Percentiles rank a stretch among this genome's conserved stretches.
Evolutionary conservation across 2,329 filamentous ascomycete species (phyloP).

Genomic region (Proliferodiscus dingleyae): DNA sequence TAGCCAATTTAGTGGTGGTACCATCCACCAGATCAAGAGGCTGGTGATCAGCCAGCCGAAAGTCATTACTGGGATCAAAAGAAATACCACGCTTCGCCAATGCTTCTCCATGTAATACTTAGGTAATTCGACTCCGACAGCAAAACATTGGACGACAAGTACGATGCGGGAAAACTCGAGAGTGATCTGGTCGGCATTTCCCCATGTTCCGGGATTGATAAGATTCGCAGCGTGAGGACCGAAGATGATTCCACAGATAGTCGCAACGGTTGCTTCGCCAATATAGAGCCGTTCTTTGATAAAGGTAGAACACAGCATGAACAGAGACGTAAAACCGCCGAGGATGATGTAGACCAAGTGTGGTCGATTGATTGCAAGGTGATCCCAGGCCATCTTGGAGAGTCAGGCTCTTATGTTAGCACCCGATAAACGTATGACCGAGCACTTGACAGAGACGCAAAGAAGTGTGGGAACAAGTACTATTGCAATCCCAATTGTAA

Average conservation of each 20-base stretch:
- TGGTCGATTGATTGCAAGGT: slow-evolving; percentile 82
- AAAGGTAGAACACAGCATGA: slow-evolving; percentile 96
- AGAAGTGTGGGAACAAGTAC: too few relatives aligned
- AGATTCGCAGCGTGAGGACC: slow-evolving; percentile 79
- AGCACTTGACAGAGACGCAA: too few relatives aligned
- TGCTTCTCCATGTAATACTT: slow-evolving; percentile 97
- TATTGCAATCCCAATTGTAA: too few relatives aligned
- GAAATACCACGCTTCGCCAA: slow-evolving; percentile 85
- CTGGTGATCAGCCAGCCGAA: slow-evolving; percentile 92
- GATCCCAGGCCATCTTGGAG: slow-evolving; percentile 66
- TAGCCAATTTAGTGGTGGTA: slow-evolving; percentile 75
- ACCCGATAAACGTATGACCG: too few relatives aligned
- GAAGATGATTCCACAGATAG: slow-evolving; percentile 82
- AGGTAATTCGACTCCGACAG: slow-evolving; percentile 83
- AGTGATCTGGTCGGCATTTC: slow-evolving; percentile 79
- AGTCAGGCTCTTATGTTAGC: too few relatives aligned
- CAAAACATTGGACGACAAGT: slow-evolving; percentile 87
- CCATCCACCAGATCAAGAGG: slow-evolving; percentile 91
- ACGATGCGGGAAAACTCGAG: slow-evolving; percentile 87
- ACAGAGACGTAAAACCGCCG: slow-evolving; percentile 93
- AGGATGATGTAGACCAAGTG: slow-evolving; percentile 98
- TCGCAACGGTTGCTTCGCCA: slow-evolving; percentile 93
- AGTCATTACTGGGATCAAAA: slow-evolving; percentile 95
- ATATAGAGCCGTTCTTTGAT: slow-evolving; percentile 99
- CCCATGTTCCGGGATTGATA: slow-evolving; percentile 73